phyloP scores from a whole-genome alignment of 306 rosid genomes.

The Mimosa bimucronata region DNA sequence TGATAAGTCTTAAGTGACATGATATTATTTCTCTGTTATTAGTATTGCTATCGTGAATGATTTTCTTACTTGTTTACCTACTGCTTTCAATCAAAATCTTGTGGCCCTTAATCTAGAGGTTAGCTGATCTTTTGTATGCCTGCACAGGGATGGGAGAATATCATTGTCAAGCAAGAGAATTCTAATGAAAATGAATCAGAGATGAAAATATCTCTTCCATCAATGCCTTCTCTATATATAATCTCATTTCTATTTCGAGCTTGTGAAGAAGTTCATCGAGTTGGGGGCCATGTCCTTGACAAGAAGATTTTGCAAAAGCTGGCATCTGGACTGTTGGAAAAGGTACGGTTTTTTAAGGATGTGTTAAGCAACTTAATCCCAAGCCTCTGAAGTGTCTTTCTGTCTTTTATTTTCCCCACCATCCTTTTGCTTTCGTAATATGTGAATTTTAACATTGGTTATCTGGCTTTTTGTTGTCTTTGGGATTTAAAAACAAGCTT shows the following conservation, averaged over 20 bases:
- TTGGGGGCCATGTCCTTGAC: conserved; percentile 98
- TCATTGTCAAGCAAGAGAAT: conserved; percentile 82
- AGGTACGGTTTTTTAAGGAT: conserved; percentile 56
- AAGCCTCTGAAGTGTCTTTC: not conserved
- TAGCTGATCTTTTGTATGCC: conserved; percentile 26
- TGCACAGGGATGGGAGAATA: conserved; percentile 97
- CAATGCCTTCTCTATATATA: conserved; percentile 89
- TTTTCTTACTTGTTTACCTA: conserved; percentile 12
- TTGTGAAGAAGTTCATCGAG: conserved; percentile 91
- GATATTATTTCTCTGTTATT: not conserved
- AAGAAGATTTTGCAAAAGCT: conserved; percentile 84
- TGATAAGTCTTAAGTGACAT: not conserved
- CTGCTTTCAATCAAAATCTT: conserved; percentile 12
- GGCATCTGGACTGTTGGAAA: conserved; percentile 71
- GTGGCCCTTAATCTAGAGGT: conserved; percentile 29
- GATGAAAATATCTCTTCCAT: conserved; percentile 92
- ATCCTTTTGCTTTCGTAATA: conserved; percentile 15
- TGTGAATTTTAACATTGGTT: conserved; percentile 1
- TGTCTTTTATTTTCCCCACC: conserved; percentile 2
- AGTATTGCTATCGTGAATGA: not conserved
- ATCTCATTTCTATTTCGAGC: conserved; percentile 83
- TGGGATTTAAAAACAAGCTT: not conserved
- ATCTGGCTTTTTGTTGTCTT: not conserved
- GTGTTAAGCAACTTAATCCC: conserved; percentile 21
- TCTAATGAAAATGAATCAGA: conserved; percentile 74